These are phyloP conservation scores for Echria macrotheca DNA, from an alignment of 495 filamentous ascomycete genomes.

Conservation along the genomic window DNA sequence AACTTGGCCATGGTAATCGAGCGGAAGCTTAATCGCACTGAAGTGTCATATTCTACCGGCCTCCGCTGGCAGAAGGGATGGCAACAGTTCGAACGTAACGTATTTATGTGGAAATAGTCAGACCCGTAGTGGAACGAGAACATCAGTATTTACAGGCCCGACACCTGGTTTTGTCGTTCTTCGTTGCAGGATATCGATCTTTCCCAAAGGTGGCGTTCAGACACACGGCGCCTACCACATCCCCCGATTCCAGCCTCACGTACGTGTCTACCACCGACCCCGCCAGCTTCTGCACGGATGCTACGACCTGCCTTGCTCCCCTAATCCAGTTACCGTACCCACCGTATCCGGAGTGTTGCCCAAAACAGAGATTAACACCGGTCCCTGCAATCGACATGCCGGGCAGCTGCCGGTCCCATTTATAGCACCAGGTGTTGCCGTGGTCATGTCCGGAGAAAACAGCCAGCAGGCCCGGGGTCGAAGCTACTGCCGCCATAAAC, in stretches of 20 bases:
- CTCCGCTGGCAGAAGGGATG: too few species aligned
- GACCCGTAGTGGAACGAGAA: too few species aligned
- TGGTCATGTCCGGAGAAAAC: conserved; percentile 69
- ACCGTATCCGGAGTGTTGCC: conserved; percentile 66
- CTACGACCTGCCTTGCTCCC: conserved; percentile 52
- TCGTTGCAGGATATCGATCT: conserved; percentile 49
- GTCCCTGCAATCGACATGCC: conserved; percentile 29
- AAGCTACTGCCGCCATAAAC: conserved; percentile 60
- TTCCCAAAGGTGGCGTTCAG: conserved; percentile 65
- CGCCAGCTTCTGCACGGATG: conserved; percentile 33
- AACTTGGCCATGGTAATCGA: too few species aligned
- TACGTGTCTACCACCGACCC: conserved; percentile 53
- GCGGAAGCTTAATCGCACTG: too few species aligned
- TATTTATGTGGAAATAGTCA: too few species aligned
- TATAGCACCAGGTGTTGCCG: conserved; percentile 59
- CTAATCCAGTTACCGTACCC: conserved; percentile 63
- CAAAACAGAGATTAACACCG: conserved; percentile 55
- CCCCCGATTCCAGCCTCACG: conserved; percentile 59
- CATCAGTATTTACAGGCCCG: conserved; percentile 2
- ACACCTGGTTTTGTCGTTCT: conserved; percentile 29
- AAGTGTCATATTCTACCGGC: too few species aligned
- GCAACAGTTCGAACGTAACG: too few species aligned
- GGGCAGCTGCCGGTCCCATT: conserved; percentile 34
- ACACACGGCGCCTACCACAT: conserved; percentile 49
- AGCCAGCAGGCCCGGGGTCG: conserved; percentile 53